Base-by-base conservation (phyloP, 176 grass and related monocot species). In the Oryza longistaminata region DNA sequence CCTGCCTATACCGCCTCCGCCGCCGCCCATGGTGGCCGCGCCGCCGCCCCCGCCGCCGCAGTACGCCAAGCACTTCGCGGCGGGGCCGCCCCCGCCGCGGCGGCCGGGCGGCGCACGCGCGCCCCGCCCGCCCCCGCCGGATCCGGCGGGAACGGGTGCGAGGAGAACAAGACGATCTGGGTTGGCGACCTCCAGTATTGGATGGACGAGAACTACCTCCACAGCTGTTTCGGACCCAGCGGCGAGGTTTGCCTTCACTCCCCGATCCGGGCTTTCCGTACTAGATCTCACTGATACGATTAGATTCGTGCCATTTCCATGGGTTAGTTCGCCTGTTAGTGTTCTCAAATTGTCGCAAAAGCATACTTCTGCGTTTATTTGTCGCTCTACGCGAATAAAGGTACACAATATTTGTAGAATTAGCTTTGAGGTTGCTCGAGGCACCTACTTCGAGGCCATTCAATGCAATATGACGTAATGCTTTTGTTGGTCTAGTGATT, bases 151-250 rank as follows among this genome's bases (percentile, higher is more conserved):
- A 88, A 81, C 82, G 77, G 67, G 15, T 81, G 90, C 78, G 86
- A 88, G 77, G 86, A 92, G 73, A 92, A 92, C 22, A 88, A 92
- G 82, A 92, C 90, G 27, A 88, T 92, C 65, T 92, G 90, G 90
- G 86, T 92, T 46, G 90, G 90, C 66, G 90, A 92, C 68, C 90
- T 91, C 31, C 89, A 87, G 85, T 91, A 87, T 70, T 91, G 89
- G 89, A 91, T 91, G 89, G 89, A 91, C 25, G 89, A 91, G 74
- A 91, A 87, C 76, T 91, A 91, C 76, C 86, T 92, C 67, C 90
- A 88, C 68, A 92, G 40, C 86, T 92, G 90, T 78, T 92, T 92
- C 82, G 90, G 86, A 0, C 78, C 82, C 68, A 88, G 82, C 61
- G 90, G 90, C 67, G 90, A 92, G 90, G 90, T 92, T 78, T 60